phyloP scores from a whole-genome alignment of 495 filamentous ascomycete species.

The Collariella sp. region DNA sequence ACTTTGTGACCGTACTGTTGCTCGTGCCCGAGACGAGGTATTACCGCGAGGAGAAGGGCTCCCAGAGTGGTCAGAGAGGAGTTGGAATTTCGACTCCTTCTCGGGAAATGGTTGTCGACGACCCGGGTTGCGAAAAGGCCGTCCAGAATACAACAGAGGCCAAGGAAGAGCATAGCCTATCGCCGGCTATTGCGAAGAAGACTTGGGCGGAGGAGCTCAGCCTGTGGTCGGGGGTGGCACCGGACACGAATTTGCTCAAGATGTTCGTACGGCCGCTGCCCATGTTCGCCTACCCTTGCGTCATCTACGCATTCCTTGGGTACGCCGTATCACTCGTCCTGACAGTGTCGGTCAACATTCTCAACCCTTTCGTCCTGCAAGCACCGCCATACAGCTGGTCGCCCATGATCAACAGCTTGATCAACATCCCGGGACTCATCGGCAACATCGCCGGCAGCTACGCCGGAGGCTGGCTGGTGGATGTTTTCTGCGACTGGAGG shows the following conservation, averaged over 20 bases:
- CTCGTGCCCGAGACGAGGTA: conserved; percentile 36
- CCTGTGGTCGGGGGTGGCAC: conserved; percentile 21
- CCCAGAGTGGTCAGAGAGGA: background rate
- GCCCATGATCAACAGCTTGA: conserved; percentile 48
- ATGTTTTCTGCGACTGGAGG: conserved; percentile 39
- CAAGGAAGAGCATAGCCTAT: background rate
- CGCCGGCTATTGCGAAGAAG: conserved; percentile 17
- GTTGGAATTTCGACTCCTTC: background rate
- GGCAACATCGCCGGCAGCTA: conserved; percentile 40
- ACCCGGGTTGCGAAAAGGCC: background rate
- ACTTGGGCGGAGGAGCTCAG: conserved; percentile 21
- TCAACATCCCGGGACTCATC: conserved; percentile 41
- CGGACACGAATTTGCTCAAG: conserved; percentile 19
- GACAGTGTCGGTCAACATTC: conserved; percentile 53
- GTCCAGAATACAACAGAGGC: background rate
- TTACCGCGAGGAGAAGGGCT: conserved; percentile 18
- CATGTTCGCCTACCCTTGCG: conserved; percentile 35
- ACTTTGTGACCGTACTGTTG: conserved; percentile 30
- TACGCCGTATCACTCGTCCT: conserved; percentile 44
- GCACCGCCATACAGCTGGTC: conserved; percentile 56
- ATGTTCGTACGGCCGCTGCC: conserved; percentile 33
- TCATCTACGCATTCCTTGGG: conserved; percentile 35
- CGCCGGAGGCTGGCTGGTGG: conserved; percentile 37
- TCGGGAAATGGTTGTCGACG: background rate
- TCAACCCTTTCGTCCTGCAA: conserved; percentile 57